Conservation (phyloP, 768 basidiomycete species). For the Sporobolomyces roseus region DNA sequence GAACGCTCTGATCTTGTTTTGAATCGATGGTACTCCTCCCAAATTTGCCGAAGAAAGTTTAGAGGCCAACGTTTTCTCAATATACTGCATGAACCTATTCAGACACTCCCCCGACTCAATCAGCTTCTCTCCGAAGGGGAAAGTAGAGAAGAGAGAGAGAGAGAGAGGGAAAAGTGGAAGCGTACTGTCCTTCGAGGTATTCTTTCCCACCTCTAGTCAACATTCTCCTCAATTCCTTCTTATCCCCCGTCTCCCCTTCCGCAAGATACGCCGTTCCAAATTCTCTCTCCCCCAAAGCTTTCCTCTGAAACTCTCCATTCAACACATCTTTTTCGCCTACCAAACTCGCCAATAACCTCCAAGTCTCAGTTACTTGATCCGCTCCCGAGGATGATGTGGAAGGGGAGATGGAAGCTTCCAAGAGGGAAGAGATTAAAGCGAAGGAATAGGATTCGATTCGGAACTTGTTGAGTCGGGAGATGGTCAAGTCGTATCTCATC, state of each 20-base stretch:
- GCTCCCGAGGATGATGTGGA: neutral
- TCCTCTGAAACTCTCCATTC: slow-evolving; percentile 47
- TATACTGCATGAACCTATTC: slow-evolving; percentile 48
- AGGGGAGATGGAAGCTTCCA: slow-evolving; percentile 37
- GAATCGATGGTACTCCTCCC: slow-evolving; percentile 83
- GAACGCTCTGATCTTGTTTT: slow-evolving; percentile 86
- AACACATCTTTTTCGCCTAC: slow-evolving; percentile 48
- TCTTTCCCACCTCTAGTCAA: slow-evolving; percentile 73
- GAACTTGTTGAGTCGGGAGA: slow-evolving; percentile 71
- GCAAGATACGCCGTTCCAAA: slow-evolving; percentile 71
- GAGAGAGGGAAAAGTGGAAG: neutral
- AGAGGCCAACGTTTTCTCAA: slow-evolving; percentile 77
- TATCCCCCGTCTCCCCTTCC: slow-evolving; percentile 57
- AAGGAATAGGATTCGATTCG: slow-evolving; percentile 52
- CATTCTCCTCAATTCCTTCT: slow-evolving; percentile 62
- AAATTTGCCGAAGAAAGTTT: slow-evolving; percentile 77
- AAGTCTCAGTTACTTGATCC: slow-evolving; percentile 48
- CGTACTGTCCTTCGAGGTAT: slow-evolving; percentile 75
- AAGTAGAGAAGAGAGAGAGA: no score
- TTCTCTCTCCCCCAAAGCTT: slow-evolving; percentile 74
- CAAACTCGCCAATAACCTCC: slow-evolving; percentile 48
- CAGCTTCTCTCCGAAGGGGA: neutral
- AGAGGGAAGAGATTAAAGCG: slow-evolving; percentile 53
- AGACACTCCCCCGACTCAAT: neutral
- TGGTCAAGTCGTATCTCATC: slow-evolving; percentile 87